These are phyloP conservation scores for Cyclostephanos tholiformis DNA, from an alignment of 108 stramenopile species.

Conservation along the genomic window DNA sequence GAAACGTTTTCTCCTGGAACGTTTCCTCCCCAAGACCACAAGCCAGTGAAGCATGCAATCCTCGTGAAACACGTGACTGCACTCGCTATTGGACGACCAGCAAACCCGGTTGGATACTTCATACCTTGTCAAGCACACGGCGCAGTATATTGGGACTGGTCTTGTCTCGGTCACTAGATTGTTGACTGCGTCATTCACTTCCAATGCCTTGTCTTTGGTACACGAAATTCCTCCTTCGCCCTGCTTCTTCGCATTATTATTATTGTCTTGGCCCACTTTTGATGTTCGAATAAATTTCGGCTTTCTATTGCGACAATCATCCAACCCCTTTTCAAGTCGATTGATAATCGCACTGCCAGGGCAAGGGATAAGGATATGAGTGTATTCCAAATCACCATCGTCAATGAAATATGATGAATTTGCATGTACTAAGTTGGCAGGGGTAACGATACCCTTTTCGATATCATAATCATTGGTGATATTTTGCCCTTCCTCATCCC, in stretches of 20 bases:
- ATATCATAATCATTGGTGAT: slow-evolving; percentile 2
- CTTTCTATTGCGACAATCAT: too few species aligned
- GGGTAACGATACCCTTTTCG: slow-evolving; percentile 7
- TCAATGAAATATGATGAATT: neutral
- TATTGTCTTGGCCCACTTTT: slow-evolving; percentile 2
- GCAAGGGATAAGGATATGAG: slow-evolving; percentile 16
- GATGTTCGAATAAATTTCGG: slow-evolving; percentile 6
- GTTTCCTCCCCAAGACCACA: slow-evolving; percentile 44
- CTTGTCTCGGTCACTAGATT: slow-evolving; percentile 16
- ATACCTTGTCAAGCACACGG: slow-evolving; percentile 58
- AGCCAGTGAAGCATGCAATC: slow-evolving; percentile 54
- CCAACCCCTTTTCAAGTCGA: neutral
- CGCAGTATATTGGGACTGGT: slow-evolving; percentile 62
- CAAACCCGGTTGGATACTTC: slow-evolving; percentile 52
- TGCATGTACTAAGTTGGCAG: neutral
- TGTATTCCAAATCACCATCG: slow-evolving; percentile 13
- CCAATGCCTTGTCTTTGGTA: neutral
- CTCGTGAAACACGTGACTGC: slow-evolving; percentile 54
- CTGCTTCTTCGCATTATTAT: neutral
- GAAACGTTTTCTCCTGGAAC: slow-evolving; percentile 36
- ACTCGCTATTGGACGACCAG: slow-evolving; percentile 59
- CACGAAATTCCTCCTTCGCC: neutral
- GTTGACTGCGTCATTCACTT: neutral
- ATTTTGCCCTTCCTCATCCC: neutral
- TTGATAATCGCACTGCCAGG: slow-evolving; percentile 4